Evolutionary conservation across 208 protist genomes (phyloP).

Genomic region (Leishmania amazonensis): DNA sequence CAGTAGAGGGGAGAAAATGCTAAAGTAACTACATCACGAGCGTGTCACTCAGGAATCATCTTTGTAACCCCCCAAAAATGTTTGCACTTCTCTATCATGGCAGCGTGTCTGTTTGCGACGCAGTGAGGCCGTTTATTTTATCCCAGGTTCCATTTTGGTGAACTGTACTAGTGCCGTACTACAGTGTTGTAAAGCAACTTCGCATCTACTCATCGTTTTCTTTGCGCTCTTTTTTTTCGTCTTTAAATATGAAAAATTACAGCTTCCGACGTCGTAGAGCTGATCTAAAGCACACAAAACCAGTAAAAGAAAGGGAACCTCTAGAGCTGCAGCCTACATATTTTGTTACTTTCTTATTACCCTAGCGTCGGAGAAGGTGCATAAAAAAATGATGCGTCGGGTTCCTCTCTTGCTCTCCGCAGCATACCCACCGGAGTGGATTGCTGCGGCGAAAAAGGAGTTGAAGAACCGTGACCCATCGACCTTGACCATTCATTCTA

Average conservation of each 20-base stretch:
- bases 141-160: background rate
- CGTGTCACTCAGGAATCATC: background rate
- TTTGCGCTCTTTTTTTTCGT: background rate
- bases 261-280: background rate
- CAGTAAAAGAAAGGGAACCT: too few relatives aligned
- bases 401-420: slow-evolving; percentile 46
- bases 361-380: too few relatives aligned
- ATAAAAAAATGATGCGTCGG: slow-evolving; percentile 60
- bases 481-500: slow-evolving; percentile 46
- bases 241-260: background rate
- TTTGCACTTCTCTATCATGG: background rate
- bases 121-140: background rate
- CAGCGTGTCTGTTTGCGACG: background rate
- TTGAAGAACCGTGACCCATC: slow-evolving; percentile 64
- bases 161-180: background rate
- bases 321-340: background rate
- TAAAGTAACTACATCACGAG: background rate
- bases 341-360: background rate
- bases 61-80: background rate
- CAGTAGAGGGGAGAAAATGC: background rate
- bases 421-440: slow-evolving; percentile 63
- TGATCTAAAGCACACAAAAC: background rate
- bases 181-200: background rate
- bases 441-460: slow-evolving; percentile 81
- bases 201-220: background rate